These are phyloP conservation scores for Clitoria ternatea DNA, from an alignment of 306 rosid species.

Conservation along the genomic window DNA sequence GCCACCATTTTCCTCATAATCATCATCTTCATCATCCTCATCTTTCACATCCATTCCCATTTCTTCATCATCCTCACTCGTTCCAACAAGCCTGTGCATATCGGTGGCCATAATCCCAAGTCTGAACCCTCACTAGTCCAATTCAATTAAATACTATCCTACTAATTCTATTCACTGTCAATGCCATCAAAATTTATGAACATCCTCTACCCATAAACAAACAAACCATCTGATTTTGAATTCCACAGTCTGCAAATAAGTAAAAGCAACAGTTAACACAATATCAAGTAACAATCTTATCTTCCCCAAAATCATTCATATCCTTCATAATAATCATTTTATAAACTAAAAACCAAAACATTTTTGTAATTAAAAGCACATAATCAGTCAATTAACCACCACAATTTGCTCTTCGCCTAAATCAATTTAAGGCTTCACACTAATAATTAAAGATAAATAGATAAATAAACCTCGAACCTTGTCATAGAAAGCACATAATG, in stretches of 20 bases:
- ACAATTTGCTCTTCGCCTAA: neutral
- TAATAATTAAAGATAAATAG: neutral
- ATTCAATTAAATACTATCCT: conserved; percentile 13
- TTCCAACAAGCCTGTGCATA: conserved; percentile 72
- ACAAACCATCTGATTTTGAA: conserved; percentile 7
- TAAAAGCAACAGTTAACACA: conserved; percentile 12
- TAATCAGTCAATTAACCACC: neutral
- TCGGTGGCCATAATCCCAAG: conserved; percentile 63
- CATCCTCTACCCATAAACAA: conserved; percentile 6
- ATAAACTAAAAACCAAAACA: neutral
- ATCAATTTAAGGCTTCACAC: neutral
- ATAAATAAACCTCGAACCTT: neutral
- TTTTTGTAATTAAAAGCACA: neutral
- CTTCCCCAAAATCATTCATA: neutral
- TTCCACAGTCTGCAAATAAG: conserved; percentile 22
- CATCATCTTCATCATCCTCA: conserved; percentile 62
- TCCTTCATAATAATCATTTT: neutral
- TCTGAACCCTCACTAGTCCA: conserved; percentile 18
- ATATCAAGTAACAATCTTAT: neutral
- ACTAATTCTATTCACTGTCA: conserved; percentile 17
- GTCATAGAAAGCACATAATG: neutral
- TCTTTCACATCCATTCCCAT: conserved; percentile 90
- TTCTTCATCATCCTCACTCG: conserved; percentile 89
- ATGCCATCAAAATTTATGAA: conserved; percentile 18
- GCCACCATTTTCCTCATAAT: conserved; percentile 47